phyloP scores from a whole-genome alignment of 2,329 filamentous ascomycete species.

The Westerdykella ornata region DNA sequence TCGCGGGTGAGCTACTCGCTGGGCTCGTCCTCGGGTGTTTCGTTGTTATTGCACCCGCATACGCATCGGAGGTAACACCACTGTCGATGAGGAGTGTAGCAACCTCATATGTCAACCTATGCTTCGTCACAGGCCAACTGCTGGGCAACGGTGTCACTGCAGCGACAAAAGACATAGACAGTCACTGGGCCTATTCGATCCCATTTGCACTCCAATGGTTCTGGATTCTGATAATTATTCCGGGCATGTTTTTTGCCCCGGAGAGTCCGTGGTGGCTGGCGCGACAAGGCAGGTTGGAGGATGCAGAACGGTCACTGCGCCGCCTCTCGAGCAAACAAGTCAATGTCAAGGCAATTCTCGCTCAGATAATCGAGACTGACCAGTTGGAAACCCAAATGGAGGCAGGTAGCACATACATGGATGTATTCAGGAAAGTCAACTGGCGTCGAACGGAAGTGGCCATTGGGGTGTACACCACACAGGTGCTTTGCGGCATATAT shows the following conservation, averaged over 20 bases:
- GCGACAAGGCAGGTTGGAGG: constrained; percentile 53
- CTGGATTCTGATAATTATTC: constrained; percentile 59
- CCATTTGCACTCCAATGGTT: constrained; percentile 65
- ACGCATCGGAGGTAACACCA: constrained; percentile 61
- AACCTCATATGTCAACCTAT: constrained; percentile 56
- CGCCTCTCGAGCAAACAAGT: constrained; percentile 51
- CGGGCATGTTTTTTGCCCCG: constrained; percentile 60
- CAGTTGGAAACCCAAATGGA: constrained; percentile 55
- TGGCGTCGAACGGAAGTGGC: constrained; percentile 66
- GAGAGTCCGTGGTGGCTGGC: constrained; percentile 72
- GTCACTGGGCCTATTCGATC: constrained; percentile 60
- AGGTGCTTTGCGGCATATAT: constrained; percentile 39
- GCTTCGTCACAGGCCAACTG: constrained; percentile 57
- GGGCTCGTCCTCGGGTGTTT: constrained; percentile 57
- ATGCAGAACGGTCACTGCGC: constrained; percentile 60
- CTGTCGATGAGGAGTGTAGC: constrained; percentile 52
- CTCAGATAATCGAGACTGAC: constrained; percentile 84
- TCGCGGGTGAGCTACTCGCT: constrained; percentile 55
- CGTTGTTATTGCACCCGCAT: constrained; percentile 53
- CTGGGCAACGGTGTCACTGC: constrained; percentile 42
- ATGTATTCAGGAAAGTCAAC: constrained; percentile 74
- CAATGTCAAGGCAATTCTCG: constrained; percentile 52
- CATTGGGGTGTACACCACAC: constrained; percentile 43
- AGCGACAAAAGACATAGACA: constrained; percentile 23
- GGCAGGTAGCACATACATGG: constrained; percentile 62